These are phyloP conservation scores for Chrysosporium keratinophilum DNA, from an alignment of 2,329 filamentous ascomycete genomes.

Conservation along the genomic window DNA sequence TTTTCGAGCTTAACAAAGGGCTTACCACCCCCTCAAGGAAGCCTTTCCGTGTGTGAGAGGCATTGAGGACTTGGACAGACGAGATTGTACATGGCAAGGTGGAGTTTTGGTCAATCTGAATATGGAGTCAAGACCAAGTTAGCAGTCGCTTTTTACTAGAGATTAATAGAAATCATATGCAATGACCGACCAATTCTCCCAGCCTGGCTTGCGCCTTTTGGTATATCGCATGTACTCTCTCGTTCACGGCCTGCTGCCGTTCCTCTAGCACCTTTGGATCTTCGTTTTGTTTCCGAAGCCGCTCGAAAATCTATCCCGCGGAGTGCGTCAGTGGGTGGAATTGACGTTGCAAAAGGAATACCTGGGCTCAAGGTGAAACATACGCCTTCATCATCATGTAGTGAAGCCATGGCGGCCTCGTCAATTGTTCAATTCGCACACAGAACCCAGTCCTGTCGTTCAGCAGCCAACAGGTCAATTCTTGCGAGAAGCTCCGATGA, in stretches of 20 bases:
- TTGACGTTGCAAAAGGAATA: not conserved
- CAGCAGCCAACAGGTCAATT: not conserved
- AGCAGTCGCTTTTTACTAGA: not conserved
- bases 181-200: slow-evolving; percentile 49
- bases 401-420: slow-evolving; percentile 36
- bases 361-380: slow-evolving; percentile 18
- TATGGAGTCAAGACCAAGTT: not conserved
- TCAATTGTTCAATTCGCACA: slow-evolving; percentile 23
- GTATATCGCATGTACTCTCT: slow-evolving; percentile 48
- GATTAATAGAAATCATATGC: not conserved
- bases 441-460: not conserved
- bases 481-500: not conserved
- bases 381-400: slow-evolving; percentile 35
- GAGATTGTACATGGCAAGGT: slow-evolving; percentile 81
- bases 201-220: slow-evolving; percentile 54
- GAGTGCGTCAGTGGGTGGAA: slow-evolving; percentile 5
- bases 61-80: slow-evolving; percentile 72
- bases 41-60: slow-evolving; percentile 65
- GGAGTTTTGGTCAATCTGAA: slow-evolving; percentile 66
- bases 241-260: slow-evolving; percentile 50
- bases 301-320: slow-evolving; percentile 46
- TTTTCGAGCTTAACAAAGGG: slow-evolving; percentile 61
- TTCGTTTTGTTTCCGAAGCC: slow-evolving; percentile 44
- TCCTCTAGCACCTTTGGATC: slow-evolving; percentile 51
- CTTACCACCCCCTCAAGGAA: slow-evolving; percentile 76